These are phyloP conservation scores for Fusarium torreyae DNA, from an alignment of 2,329 filamentous ascomycete genomes.

Conservation along the genomic window DNA sequence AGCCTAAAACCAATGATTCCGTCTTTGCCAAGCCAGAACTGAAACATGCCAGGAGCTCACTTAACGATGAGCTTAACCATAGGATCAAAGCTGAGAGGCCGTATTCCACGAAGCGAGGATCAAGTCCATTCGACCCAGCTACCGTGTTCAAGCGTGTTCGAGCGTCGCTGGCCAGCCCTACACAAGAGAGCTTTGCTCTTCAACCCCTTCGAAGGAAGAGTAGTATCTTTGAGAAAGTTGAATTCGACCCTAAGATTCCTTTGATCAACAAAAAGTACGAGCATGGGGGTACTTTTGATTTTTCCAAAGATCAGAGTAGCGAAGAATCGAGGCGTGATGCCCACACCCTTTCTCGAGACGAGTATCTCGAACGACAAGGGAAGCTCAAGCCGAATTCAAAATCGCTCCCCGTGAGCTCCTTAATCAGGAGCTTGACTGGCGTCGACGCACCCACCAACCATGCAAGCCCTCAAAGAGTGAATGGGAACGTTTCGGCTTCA, in stretches of 20 bases:
- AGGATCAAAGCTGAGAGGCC: conserved; percentile 52
- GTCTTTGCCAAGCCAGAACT: conserved; percentile 73
- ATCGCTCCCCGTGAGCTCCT: conserved; percentile 39
- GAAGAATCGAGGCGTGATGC: conserved; percentile 51
- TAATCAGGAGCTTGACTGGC: conserved; percentile 50
- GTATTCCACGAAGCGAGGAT: conserved; percentile 63
- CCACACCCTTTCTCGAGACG: conserved; percentile 61
- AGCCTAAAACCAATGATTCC: conserved; percentile 46
- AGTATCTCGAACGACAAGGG: conserved; percentile 64
- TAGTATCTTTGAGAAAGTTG: conserved; percentile 69
- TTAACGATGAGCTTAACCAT: conserved; percentile 59
- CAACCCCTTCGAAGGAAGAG: conserved; percentile 54
- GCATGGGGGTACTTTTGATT: conserved; percentile 69
- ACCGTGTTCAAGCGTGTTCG: conserved; percentile 72
- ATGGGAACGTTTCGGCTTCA: conserved; percentile 59
- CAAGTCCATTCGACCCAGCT: conserved; percentile 71
- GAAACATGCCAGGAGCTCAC: conserved; percentile 69
- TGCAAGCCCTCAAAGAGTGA: conserved; percentile 58
- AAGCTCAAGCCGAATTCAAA: conserved; percentile 59
- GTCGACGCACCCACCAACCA: conserved; percentile 47
- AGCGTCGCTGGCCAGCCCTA: conserved; percentile 59
- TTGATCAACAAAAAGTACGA: conserved; percentile 72
- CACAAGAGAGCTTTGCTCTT: conserved; percentile 40
- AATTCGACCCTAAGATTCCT: conserved; percentile 68
- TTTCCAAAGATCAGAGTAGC: conserved; percentile 52